These are phyloP conservation scores for Pseudogymnoascus sp. DNA, from an alignment of 2,329 filamentous ascomycete genomes.

Conservation along the genomic window DNA sequence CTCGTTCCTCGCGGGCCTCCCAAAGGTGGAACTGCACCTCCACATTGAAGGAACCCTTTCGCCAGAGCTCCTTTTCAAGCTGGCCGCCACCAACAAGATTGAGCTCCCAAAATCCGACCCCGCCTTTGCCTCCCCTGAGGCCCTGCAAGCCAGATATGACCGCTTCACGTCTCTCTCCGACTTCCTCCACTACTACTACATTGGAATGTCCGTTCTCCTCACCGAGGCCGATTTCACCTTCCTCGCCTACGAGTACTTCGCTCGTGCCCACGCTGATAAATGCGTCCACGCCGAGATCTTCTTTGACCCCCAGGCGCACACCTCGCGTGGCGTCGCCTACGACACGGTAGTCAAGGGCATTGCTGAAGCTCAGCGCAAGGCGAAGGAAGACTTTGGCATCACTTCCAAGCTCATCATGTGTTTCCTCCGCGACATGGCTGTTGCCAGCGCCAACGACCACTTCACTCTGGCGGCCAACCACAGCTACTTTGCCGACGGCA, in stretches of 20 bases:
- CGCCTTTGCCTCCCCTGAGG: constrained; percentile 52
- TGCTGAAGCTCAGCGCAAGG: constrained; percentile 49
- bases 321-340: constrained; percentile 53
- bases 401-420: constrained; percentile 62
- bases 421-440: constrained; percentile 62
- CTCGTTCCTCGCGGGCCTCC: constrained; percentile 55
- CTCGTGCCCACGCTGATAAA: constrained; percentile 52
- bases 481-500: constrained; percentile 42
- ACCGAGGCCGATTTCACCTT: constrained; percentile 61
- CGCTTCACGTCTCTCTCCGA: constrained; percentile 65
- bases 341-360: constrained; percentile 58
- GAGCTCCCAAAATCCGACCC: constrained; percentile 47
- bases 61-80: constrained; percentile 59
- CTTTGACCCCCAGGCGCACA: constrained; percentile 74
- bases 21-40: constrained; percentile 77
- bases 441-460: constrained; percentile 43
- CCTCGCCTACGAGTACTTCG: constrained; percentile 65
- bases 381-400: constrained; percentile 55
- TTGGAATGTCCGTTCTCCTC: constrained; percentile 63
- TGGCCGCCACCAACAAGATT: constrained; percentile 60
- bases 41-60: constrained; percentile 71
- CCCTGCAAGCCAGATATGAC: constrained; percentile 56
- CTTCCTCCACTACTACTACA: constrained; percentile 73
- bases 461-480: constrained; percentile 36
- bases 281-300: constrained; percentile 70